Evolutionary conservation across 164 flowering plant genomes (phyloP).

Genomic region (Kingdonia uniflora): DNA sequence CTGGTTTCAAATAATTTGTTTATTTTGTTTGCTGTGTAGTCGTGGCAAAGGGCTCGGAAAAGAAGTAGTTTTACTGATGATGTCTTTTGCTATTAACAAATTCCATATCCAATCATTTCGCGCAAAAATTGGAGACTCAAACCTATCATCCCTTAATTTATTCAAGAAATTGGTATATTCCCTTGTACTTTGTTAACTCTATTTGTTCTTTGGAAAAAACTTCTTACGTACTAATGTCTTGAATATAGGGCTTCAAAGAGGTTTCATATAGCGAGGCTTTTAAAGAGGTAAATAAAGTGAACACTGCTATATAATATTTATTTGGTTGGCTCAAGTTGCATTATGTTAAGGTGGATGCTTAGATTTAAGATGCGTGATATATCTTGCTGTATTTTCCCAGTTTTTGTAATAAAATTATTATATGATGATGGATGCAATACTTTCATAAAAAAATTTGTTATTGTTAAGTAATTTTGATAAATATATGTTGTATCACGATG

Average conservation of each 20-base stretch:
- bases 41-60: constrained; percentile 96
- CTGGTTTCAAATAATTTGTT: too few species aligned
- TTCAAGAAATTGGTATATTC: constrained; percentile 62
- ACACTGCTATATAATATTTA: background rate
- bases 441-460: too few species aligned
- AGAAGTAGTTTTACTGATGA: constrained; percentile 85
- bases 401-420: background rate
- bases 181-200: background rate
- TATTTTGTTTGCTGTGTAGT: constrained; percentile 39
- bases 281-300: constrained; percentile 53
- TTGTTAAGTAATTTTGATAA: too few species aligned
- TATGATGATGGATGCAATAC: too few species aligned
- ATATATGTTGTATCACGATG: too few species aligned
- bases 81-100: constrained; percentile 66
- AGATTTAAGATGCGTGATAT: background rate
- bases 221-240: constrained; percentile 5
- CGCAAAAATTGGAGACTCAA: constrained; percentile 82
- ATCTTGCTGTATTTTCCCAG: background rate
- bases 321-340: background rate
- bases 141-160: constrained; percentile 51
- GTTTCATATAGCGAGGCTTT: constrained; percentile 58
- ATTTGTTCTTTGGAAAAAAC: background rate
- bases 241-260: constrained; percentile 66
- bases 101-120: constrained; percentile 49
- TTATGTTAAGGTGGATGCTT: too few species aligned